Percentiles rank a stretch among this genome's conserved stretches.
These are phyloP conservation scores for Quercus bicolor DNA, from an alignment of 306 rosid species.

Conservation along the genomic window DNA sequence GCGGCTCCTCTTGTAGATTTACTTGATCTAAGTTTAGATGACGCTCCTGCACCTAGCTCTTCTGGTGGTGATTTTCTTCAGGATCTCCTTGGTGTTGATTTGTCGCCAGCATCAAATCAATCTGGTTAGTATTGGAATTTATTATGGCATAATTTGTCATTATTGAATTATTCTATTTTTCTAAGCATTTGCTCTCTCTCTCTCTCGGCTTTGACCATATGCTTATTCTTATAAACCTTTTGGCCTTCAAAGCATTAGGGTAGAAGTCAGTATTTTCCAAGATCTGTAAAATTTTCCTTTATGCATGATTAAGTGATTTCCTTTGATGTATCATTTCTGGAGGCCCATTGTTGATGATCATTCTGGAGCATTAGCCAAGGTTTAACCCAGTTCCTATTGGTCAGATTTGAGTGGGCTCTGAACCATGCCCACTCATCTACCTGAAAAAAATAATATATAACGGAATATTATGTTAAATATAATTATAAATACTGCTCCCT, in stretches of 20 bases:
- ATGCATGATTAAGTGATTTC: not conserved
- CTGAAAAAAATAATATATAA: not conserved
- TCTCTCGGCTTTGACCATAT: not conserved
- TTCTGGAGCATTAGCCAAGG: not conserved
- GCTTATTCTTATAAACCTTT: not conserved
- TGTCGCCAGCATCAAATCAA: constrained; percentile 51
- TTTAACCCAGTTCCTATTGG: not conserved
- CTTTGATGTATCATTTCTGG: not conserved
- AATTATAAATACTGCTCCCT: not conserved
- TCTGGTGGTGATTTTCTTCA: constrained; percentile 82
- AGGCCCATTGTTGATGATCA: not conserved
- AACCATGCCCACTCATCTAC: not conserved
- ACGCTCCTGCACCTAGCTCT: constrained; percentile 72
- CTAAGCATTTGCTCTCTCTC: not conserved
- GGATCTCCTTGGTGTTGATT: constrained; percentile 90
- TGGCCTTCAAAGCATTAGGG: not conserved
- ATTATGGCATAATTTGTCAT: not conserved
- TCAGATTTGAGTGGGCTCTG: no score
- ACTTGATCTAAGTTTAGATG: constrained; percentile 79
- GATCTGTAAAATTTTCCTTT: not conserved
- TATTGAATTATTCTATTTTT: not conserved
- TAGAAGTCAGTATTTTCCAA: not conserved
- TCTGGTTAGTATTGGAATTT: constrained; percentile 55
- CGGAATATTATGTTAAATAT: not conserved
- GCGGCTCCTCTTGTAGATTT: constrained; percentile 85